These are phyloP conservation scores for Acarospora socialis DNA, from an alignment of 2,329 filamentous ascomycete genomes.

Conservation along the genomic window DNA sequence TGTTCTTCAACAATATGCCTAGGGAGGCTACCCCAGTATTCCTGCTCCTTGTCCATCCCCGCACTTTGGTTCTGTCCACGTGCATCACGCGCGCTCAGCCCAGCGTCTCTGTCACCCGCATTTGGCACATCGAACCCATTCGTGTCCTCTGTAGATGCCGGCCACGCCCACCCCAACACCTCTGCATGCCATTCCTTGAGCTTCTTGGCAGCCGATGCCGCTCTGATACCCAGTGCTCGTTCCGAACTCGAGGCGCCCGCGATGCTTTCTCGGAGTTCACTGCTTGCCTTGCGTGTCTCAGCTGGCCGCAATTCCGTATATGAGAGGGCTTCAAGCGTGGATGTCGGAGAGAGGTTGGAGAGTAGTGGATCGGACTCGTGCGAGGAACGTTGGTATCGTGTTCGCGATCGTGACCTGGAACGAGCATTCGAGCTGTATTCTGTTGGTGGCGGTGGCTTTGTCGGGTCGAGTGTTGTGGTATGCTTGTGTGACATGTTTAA, in stretches of 20 bases:
- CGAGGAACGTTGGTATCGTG: conserved; percentile 23
- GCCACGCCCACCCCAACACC: conserved; percentile 45
- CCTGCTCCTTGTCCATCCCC: conserved; percentile 7
- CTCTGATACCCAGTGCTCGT: conserved; percentile 43
- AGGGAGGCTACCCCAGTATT: conserved; percentile 59
- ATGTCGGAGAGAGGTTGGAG: conserved; percentile 38
- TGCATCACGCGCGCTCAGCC: neutral
- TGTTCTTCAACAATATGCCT: conserved; percentile 50
- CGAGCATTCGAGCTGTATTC: conserved; percentile 19
- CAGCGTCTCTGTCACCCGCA: conserved; percentile 4
- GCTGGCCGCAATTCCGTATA: conserved; percentile 27
- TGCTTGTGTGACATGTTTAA: conserved; percentile 14
- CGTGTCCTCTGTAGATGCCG: conserved; percentile 12
- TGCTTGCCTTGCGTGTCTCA: conserved; percentile 18
- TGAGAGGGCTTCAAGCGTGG: conserved; percentile 37
- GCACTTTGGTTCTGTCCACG: neutral
- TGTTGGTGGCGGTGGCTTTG: conserved; percentile 11
- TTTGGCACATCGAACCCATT: conserved; percentile 28
- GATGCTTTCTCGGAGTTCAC: conserved; percentile 35
- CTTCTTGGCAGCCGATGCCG: conserved; percentile 44
- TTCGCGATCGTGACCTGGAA: conserved; percentile 26
- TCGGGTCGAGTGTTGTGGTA: conserved; percentile 9
- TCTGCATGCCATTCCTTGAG: conserved; percentile 45
- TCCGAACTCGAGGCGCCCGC: conserved; percentile 41
- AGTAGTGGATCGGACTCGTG: conserved; percentile 33